Evolutionary conservation across 163 green algal species (phyloP).

Genomic region (Smithsoniella earleae): DNA sequence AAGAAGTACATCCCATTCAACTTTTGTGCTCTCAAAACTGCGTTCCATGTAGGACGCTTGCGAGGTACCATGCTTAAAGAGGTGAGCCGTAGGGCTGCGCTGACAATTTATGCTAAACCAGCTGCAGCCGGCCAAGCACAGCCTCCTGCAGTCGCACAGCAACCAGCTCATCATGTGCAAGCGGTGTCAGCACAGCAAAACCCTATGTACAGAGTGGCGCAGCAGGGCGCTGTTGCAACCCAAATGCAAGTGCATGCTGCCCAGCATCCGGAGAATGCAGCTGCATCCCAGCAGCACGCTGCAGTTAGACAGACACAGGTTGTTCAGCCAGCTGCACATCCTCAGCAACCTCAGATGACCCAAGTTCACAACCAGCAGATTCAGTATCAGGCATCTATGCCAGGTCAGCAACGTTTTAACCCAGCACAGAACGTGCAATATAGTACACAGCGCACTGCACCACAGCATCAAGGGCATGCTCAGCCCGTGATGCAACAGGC

Average conservation of each 20-base stretch:
- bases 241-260: neutral
- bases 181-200: neutral
- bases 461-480: neutral
- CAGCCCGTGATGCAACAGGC: too few relatives aligned
- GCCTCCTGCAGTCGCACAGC: neutral
- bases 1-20: conserved; percentile 18
- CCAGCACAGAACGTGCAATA: neutral
- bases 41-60: conserved; percentile 24
- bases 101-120: conserved; percentile 7
- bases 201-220: too few relatives aligned
- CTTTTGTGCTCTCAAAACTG: neutral
- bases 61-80: neutral
- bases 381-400: neutral
- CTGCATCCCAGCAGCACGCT: neutral
- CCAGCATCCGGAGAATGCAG: neutral
- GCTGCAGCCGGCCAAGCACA: neutral
- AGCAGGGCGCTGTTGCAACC: neutral
- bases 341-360: neutral
- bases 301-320: neutral
- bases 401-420: neutral
- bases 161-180: neutral
- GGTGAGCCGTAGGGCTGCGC: neutral
- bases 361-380: neutral
- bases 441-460: neutral
- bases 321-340: neutral